Percentiles rank a stretch among this genome's conserved stretches.
These are phyloP conservation scores for Chalciporus sphaerocephalus DNA, from an alignment of 768 basidiomycete genomes.

Conservation along the genomic window DNA sequence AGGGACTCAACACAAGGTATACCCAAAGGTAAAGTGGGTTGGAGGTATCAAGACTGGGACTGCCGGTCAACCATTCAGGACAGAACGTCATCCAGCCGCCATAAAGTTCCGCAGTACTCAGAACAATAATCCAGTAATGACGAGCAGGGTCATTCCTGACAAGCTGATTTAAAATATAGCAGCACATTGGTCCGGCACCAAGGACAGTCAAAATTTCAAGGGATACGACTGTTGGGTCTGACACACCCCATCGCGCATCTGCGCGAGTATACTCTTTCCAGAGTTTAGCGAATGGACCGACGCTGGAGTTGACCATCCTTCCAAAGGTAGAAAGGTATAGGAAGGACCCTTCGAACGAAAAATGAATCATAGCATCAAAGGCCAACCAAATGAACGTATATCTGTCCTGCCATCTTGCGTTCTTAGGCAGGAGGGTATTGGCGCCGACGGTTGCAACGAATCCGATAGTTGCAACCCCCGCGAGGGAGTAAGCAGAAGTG, in stretches of 20 bases:
- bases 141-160: conserved; percentile 56
- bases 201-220: conserved; percentile 82
- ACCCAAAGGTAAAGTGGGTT: conserved; percentile 74
- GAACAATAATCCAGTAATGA: conserved; percentile 67
- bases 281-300: conserved; percentile 66
- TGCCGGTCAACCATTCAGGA: conserved; percentile 80
- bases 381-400: conserved; percentile 78
- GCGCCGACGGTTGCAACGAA: conserved; percentile 50
- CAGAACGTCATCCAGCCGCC: conserved; percentile 89
- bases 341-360: conserved; percentile 76
- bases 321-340: conserved; percentile 75
- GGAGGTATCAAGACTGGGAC: conserved; percentile 65
- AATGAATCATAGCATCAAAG: conserved; percentile 79
- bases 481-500: conserved; percentile 62
- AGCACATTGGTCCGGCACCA: conserved; percentile 65
- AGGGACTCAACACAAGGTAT: conserved; percentile 64
- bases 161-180: conserved; percentile 65
- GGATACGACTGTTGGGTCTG: conserved; percentile 77
- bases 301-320: conserved; percentile 62
- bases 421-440: conserved; percentile 56
- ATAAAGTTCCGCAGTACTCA: conserved; percentile 73
- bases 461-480: conserved; percentile 50
- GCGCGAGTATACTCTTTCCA: conserved; percentile 82
- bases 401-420: conserved; percentile 58
- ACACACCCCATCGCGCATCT: conserved; percentile 75